Conservation (phyloP, 208 protist genomes). For the Acanthamoeba culbertsoni region DNA sequence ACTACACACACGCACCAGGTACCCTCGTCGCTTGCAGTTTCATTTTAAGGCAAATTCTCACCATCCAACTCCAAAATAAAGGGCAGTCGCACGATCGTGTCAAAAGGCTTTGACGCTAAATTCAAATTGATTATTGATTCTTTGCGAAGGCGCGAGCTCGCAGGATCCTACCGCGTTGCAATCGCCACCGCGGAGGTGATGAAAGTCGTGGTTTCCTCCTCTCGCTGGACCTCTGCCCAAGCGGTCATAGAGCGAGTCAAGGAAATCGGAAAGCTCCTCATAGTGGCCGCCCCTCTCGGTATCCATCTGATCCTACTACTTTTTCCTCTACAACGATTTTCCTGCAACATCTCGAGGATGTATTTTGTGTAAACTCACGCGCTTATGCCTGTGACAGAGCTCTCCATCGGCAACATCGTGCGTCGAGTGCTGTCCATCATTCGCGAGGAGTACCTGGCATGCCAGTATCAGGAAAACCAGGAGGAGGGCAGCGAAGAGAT, state of each 20-base stretch:
- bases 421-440: constrained; percentile 87
- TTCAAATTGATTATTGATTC: constrained; percentile 38
- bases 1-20: constrained; percentile 7
- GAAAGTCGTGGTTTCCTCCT: constrained; percentile 56
- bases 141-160: constrained; percentile 20
- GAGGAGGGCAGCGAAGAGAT: constrained; percentile 55
- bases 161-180: constrained; percentile 57
- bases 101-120: constrained; percentile 51
- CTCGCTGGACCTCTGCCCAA: constrained; percentile 31
- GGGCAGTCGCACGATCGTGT: background rate
- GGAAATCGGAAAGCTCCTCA: constrained; percentile 61
- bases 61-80: background rate
- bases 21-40: background rate
- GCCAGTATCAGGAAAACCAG: constrained; percentile 58
- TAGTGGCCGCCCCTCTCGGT: constrained; percentile 61
- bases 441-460: constrained; percentile 80
- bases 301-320: too few relatives aligned
- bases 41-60: background rate
- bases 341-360: background rate
- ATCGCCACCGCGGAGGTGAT: constrained; percentile 62
- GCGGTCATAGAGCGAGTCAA: constrained; percentile 28
- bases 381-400: constrained; percentile 63
- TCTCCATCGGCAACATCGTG: constrained; percentile 86
- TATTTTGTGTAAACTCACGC: background rate
- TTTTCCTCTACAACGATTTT: background rate